Evolutionary conservation across 1,284 basidiomycete genomes (phyloP).

Genomic region (Xanthoconium separans): DNA sequence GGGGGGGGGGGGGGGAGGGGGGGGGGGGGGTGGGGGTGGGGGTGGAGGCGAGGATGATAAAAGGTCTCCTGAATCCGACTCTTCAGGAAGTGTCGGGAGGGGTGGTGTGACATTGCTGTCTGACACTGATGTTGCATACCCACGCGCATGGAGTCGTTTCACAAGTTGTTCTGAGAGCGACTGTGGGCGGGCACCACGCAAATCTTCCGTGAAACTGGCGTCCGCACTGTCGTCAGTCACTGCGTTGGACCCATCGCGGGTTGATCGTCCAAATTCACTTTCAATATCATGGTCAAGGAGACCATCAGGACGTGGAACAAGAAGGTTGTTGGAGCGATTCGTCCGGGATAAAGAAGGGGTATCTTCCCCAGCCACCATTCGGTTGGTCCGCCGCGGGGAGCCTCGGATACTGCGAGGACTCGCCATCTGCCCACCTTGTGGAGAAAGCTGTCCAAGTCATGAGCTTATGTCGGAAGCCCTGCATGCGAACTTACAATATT

Average conservation of each 20-base stretch:
- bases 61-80: conserved; percentile 23
- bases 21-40: conserved; percentile 27
- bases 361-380: conserved; percentile 36
- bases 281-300: conserved; percentile 49
- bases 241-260: conserved; percentile 42
- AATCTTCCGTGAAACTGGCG: conserved; percentile 35
- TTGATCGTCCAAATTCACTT: conserved; percentile 56
- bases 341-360: conserved; percentile 33
- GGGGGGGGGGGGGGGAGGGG: conserved; percentile 44
- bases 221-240: conserved; percentile 52
- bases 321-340: conserved; percentile 42
- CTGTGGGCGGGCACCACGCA: conserved; percentile 38
- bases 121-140: conserved; percentile 29
- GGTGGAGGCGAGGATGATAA: conserved; percentile 32
- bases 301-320: conserved; percentile 45
- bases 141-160: conserved; percentile 41
- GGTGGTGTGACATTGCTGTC: conserved; percentile 17
- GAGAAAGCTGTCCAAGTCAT: conserved; percentile 44
- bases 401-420: conserved; percentile 66
- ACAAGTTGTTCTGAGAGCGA: conserved; percentile 61
- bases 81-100: conserved; percentile 41
- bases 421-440: conserved; percentile 51
- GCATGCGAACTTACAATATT: conserved; percentile 54
- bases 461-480: conserved; percentile 7
- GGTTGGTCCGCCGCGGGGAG: conserved; percentile 57